Percentiles rank a stretch among this genome's conserved stretches.
phyloP scores from a whole-genome alignment of 331 rosid genomes.

The Rhamnella rubrinervis region DNA sequence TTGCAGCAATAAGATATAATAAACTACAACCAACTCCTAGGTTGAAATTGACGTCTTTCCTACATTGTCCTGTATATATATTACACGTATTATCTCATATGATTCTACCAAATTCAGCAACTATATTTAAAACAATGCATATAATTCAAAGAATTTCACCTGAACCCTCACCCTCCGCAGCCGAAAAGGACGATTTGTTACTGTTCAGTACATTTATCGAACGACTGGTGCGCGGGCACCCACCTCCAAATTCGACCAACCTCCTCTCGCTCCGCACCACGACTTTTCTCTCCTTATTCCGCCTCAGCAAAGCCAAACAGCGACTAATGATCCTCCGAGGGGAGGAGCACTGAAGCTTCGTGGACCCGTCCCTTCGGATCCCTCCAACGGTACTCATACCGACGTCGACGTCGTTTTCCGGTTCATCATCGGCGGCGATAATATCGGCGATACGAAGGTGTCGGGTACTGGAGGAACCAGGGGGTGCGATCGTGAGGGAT shows the following conservation, averaged over 20 bases:
- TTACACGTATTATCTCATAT: background rate
- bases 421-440: conserved; percentile 34
- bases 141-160: conserved; percentile 31
- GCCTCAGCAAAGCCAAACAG: conserved; percentile 47
- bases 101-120: background rate
- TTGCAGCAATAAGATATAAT: conserved; percentile 57
- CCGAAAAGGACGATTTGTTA: conserved; percentile 17
- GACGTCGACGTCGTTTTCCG: conserved; percentile 16
- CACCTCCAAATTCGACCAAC: conserved; percentile 4
- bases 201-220: conserved; percentile 24
- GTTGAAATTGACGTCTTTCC: conserved; percentile 60
- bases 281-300: conserved; percentile 26
- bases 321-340: conserved; percentile 54
- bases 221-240: conserved; percentile 14
- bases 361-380: conserved; percentile 6
- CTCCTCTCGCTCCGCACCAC: conserved; percentile 18
- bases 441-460: conserved; percentile 61
- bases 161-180: conserved; percentile 24
- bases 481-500: conserved; percentile 20
- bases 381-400: conserved; percentile 39
- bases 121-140: background rate
- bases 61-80: conserved; percentile 39
- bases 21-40: conserved; percentile 81
- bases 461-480: conserved; percentile 16
- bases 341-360: conserved; percentile 36